These are phyloP conservation scores for Tylopilus cervinicoccineus DNA, from an alignment of 768 basidiomycete species.

Conservation along the genomic window DNA sequence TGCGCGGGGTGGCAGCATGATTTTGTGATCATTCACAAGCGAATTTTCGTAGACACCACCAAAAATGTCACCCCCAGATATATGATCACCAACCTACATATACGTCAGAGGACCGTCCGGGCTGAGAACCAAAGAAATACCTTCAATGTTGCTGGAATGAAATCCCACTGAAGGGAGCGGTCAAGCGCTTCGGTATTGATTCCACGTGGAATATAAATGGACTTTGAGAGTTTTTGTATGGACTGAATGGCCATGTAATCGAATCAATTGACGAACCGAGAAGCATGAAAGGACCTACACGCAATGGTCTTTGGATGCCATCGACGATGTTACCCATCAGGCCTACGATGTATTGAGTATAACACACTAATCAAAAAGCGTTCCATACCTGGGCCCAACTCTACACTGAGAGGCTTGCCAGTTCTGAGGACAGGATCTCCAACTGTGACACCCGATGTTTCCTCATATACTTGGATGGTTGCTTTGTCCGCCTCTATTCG, in stretches of 20 bases:
- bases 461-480: conserved; percentile 99
- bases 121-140: conserved; percentile 32
- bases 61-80: conserved; percentile 95
- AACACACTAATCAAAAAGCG: neutral
- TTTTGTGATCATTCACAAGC: conserved; percentile 92
- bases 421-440: conserved; percentile 97
- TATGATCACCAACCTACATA: conserved; percentile 86
- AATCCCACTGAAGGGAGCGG: conserved; percentile 90
- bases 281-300: conserved; percentile 46
- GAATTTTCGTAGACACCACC: conserved; percentile 97
- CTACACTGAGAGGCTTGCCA: conserved; percentile 96
- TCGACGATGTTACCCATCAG: conserved; percentile 99
- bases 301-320: conserved; percentile 90
- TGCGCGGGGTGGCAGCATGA: conserved; percentile 91
- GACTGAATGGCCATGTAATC: conserved; percentile 39
- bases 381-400: conserved; percentile 87
- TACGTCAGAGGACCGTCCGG: conserved; percentile 7
- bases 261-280: conserved; percentile 1
- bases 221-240: conserved; percentile 95
- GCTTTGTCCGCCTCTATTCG: conserved; percentile 97
- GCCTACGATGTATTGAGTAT: conserved; percentile 44
- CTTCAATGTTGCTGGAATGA: conserved; percentile 78
- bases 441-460: conserved; percentile 98
- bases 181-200: conserved; percentile 97
- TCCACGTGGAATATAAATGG: conserved; percentile 99